Evolutionary conservation across 2,329 filamentous ascomycete species (phyloP), one percentile per base, ranked within the genome.

Genomic region (Colletotrichum falcatum): DNA sequence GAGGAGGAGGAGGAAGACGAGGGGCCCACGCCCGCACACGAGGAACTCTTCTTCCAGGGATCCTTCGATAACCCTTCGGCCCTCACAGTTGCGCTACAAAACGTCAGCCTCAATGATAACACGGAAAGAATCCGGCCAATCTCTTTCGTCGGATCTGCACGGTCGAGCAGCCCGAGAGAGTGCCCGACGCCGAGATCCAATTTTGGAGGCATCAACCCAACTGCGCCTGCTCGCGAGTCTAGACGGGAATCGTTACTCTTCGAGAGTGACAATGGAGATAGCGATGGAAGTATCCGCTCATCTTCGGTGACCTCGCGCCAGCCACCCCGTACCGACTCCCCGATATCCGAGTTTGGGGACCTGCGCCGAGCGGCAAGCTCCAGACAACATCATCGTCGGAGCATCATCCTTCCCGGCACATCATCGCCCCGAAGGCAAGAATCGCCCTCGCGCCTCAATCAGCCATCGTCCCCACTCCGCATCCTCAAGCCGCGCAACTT

Each of bases 131-230:
- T 62, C 90, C 92, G 70, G 82, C 91, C 72, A 84, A 78, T 77
- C 5, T 84, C 83, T 2, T 81, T 83, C 63, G 75, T 92, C 30
- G 89, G 90, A 35, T 97, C 94, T 2, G 95, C 93, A 1, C 88
- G 93, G 73, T 97, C 96, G 4, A 96, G 90, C 78, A 99, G 96
- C 78, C 96, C 96, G 0, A 91, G 91, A 79, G 95, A 97, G 80
- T 96, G 94, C 72, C 93, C 93, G 14, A 99, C 96, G 4, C 96
- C 96, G 14, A 91, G 94, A 73, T 98, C 95, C 0, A 91, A 95
- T 76, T 90, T 88, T 55, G 89, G 88, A 35, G 83, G 85, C 11
- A 77, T 85, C 61, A 89, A 87, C 72, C 88, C 84, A 73, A 82
- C 91, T 5, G 85, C 87, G 9, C 89, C 88, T 65, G 83, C 87